Evolutionary conservation across 495 filamentous ascomycete species (phyloP).

Genomic region (Podospora tetraspora): DNA sequence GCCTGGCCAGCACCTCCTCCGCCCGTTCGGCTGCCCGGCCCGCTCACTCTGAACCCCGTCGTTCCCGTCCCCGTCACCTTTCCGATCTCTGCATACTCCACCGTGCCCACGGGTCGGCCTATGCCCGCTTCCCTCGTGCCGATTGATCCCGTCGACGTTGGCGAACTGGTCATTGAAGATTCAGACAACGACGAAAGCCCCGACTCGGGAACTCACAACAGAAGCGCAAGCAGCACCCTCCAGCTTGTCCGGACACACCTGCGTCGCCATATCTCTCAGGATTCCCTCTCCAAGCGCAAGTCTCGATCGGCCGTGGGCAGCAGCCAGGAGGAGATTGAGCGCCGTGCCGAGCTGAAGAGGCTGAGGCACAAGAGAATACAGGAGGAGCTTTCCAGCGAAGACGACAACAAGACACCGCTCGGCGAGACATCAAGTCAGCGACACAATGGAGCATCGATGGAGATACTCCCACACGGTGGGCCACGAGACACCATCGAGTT

Average conservation of each 20-base stretch:
- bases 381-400: conserved; percentile 45
- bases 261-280: conserved; percentile 44
- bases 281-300: conserved; percentile 34
- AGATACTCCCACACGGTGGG: conserved; percentile 30
- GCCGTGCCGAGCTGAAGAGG: conserved; percentile 47
- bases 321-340: conserved; percentile 45
- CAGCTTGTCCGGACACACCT: conserved; percentile 37
- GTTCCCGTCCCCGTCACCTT: conserved; percentile 1
- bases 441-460: conserved; percentile 13
- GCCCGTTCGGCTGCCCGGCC: conserved; percentile 22
- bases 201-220: conserved; percentile 20
- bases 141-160: conserved; percentile 22
- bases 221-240: conserved; percentile 34
- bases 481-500: conserved; percentile 41
- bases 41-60: conserved; percentile 22
- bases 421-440: conserved; percentile 15
- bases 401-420: conserved; percentile 19
- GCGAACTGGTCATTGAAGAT: conserved; percentile 38
- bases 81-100: conserved; percentile 9
- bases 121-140: conserved; percentile 11
- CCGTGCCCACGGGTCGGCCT: conserved; percentile 12
- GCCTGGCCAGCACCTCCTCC: conserved; percentile 18
- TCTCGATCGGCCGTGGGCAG: conserved; percentile 38
- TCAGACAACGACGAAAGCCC: conserved; percentile 37
- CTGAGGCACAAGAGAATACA: conserved; percentile 48